Evolutionary conservation across 495 filamentous ascomycete species (phyloP), one percentile per base, ranked within the genome.

Genomic region (Aspergillus mulundensis): DNA sequence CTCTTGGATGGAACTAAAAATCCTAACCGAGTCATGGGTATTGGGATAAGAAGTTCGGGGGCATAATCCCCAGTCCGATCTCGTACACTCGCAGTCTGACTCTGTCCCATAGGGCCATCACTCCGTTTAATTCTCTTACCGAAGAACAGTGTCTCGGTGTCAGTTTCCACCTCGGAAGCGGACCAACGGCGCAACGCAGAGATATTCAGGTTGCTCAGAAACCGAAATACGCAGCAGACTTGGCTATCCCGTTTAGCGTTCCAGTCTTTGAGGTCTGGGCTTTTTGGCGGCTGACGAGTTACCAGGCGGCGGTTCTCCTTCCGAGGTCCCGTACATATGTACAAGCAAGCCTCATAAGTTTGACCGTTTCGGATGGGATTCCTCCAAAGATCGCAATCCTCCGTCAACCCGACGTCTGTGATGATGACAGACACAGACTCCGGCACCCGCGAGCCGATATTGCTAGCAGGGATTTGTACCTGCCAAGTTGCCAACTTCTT

Each of bases 301-400:
- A 56, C 32, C 11, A 16, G 16, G 41, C 14, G 47, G 42, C 46
- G 38, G 50, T 63, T 56, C 30, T 60, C 57, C n/a, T 18, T 56
- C 61, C 57, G 57, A 53, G 34, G 34, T 34, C 59, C 55, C 58
- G 55, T 53, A 41, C 45, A 24, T 39, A 8, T 19, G n/a, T n/a
- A n/a, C n/a, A n/a, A 50, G 48, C 48, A 28, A 28, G 25, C 25
- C 25, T 28, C 25, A 28, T 28, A 28, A 28, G 25, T 28, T n/a
- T n/a, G n/a, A n/a, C n/a, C n/a, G n/a, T n/a, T n/a, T n/a, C n/a
- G n/a, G n/a, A n/a, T n/a, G n/a, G n/a, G n/a, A n/a, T n/a, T n/a
- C n/a, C n/a, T n/a, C n/a, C n/a, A n/a, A 15, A 50, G 36, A 8
- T 50, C 46, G 16, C 46, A 21, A 50, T 50, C 19, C 5, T 15